Base-by-base conservation (phyloP, 352 stramenopile genomes). In the Phytophthora crassamura region DNA sequence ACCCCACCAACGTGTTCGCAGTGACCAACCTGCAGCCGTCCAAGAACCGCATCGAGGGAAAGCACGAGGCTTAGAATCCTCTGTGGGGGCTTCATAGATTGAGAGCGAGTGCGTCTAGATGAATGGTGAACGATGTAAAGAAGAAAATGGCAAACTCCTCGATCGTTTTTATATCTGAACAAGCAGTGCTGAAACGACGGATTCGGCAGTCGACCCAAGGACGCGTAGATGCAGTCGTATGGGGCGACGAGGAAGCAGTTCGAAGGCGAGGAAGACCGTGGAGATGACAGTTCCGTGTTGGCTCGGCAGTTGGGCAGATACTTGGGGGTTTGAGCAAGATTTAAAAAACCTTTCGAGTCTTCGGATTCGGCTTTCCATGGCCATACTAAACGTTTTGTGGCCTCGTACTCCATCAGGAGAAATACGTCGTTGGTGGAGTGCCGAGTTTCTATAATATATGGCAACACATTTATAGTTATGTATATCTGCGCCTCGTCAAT, bases 1-100 rank as follows among this genome's bases (percentile, higher is more conserved):
- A 99, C 58, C 87, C 91, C 18, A 76, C 69, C n/a, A 98, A 98
- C 65, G 75, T 97, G 16, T 98, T 99, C 83, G 93, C 90, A 32
- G 79, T 84, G 47, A 81, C 84, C 32, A 98, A 99, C 72, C 51
- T 90, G 38, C 66, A 83, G 43, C 61, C 67, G 33, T 56, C 36
- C 18, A 65, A 67, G 41, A 63, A 64, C 30, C 12, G 50, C 18
- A 16, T 42, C 10, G 45, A 45, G 35, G 25, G 30, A 2, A 64
- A 49, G 50, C 39, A 59, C n/a, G 34, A 60, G 16, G 67, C 14
- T 12, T 71, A 64, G 35, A 64, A 36, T 38, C 28, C 12, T 2
- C 32, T 50, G 25, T 25, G 39, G 7, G 59, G 28, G 49, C 5
- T 51, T 16, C 11, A 59, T 51, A 61, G 32, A 71, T 48, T 43